Base-by-base conservation (phyloP, 129 eudicot genomes). In the Tagetes erecta region DNA sequence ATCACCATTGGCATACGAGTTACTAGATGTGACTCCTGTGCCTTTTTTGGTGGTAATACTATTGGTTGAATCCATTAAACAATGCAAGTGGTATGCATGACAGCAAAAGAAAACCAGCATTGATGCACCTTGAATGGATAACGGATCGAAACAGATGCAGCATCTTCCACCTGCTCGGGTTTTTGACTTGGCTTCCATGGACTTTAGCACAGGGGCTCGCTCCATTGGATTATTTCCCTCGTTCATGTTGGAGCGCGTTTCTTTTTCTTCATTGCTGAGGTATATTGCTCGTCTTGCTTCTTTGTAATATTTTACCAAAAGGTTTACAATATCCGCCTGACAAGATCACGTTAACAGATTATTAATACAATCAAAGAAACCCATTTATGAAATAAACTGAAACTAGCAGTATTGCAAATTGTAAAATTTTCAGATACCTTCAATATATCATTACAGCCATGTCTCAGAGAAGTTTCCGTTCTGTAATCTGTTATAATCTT, bases 401-500 rank as follows among this genome's bases (percentile, higher is more conserved):
- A 31, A 64, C 34, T 57, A 35, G 31, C 14, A 10, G 13, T 45
- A 27, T 27, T 42, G 69, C 5, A 52, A 45, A 52, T 10, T 66
- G 81, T 35, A 46, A 45, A 67, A 65, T 39, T 42, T 20, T 27
- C n/a, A 44, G 42, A 39, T 84, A 94, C 99, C 96, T 94, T 91
- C n/a, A 91, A 87, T 63, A 94, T 94, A 60, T 88, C 91, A 72
- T 94, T 94, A 78, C 99, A 94, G 13, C 99, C 99, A 81, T 88
- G 96, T 77, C 99, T 91, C 8, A 94, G 94, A 90, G 99, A 94
- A 52, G 97, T 94, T 85, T 94, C 97, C 3, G 99, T 94, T 75
- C 97, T 86, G 82, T 94, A 94, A 84, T 94, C 99, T 0, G 97
- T 94, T 65, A 94, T 87, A 68, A 94, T 94, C 84, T 94, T 94